Evolutionary conservation across 23 red algal genomes (phyloP), one percentile per base, ranked within the genome.

Genomic region (Gracilariopsis chorda): DNA sequence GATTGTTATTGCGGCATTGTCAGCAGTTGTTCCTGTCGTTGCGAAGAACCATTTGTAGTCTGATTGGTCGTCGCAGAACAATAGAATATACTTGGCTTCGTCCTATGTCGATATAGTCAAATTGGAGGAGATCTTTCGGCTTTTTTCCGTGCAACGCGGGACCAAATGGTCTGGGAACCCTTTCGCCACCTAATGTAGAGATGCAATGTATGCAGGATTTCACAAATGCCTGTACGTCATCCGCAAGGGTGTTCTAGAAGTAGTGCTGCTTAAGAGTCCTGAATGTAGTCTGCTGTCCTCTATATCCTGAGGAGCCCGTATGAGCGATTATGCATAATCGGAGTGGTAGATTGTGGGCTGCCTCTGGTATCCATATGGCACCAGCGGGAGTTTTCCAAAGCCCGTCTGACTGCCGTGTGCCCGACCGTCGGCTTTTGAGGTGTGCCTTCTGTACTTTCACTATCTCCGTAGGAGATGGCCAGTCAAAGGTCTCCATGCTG

Each of bases 171-270:
- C 44, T 17, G 16, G 16, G 44, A 4, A 7, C 41, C 19, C 35
- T 51, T 6, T 27, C 43, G 48, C 75, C 75, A 5, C 75, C 40
- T 5, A 32, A 21, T 36, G 75, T 80, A 6, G 4, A 80, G 24
- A 80, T 4, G 25, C 75, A 80, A 44, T 80, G 75, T 5, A 80
- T 51, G 75, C 75, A 52, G 4, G 75, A 56, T n/a, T 52, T 44
- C 19, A 80, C 44, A 24, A 80, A 80, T 4, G 32, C 35, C 7
- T 4, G 4, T 7, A 80, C 35, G 24, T 52, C 48, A 5, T 7
- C 25, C 41, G 8, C 9, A 21, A 80, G 43, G 7, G 34, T 80
- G 8, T 7, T 6, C 75, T 44, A 80, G 8, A 5, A 27, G 44
- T 12, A 80, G 41, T 80, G 75, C 6, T 7, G 33, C n/a, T 21